Evolutionary conservation across 768 basidiomycete species (phyloP).

Genomic region (Udeniomyces megalosporus): DNA sequence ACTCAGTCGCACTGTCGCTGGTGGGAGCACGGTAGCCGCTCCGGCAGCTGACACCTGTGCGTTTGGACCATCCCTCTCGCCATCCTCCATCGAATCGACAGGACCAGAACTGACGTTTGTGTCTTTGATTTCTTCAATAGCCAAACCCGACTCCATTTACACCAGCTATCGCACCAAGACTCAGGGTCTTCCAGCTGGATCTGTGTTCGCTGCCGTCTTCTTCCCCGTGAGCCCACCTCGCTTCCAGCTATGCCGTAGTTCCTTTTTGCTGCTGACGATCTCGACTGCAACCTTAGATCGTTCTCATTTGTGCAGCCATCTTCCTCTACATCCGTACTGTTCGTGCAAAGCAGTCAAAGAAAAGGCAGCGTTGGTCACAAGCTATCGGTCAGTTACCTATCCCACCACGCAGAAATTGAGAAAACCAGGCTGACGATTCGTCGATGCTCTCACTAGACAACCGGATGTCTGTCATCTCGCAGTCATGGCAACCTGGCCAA

Average conservation of each 20-base stretch:
- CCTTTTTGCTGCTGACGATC: too few relatives aligned
- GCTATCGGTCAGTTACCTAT: too few relatives aligned
- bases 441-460: constrained; percentile 10
- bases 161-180: neutral
- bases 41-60: constrained; percentile 5
- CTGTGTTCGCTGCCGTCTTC: constrained; percentile 12
- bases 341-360: constrained; percentile 1
- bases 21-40: constrained; percentile 1
- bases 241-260: too few relatives aligned
- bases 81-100: too few relatives aligned
- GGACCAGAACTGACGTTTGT: too few relatives aligned
- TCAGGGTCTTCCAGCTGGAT: neutral
- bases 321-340: constrained; percentile 1
- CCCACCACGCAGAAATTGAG: too few relatives aligned
- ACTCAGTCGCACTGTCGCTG: neutral
- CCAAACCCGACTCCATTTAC: neutral
- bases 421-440: too few relatives aligned
- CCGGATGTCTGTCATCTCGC: constrained; percentile 14
- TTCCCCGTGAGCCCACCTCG: constrained; percentile 1
- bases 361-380: constrained; percentile 2
- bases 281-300: too few relatives aligned
- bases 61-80: neutral
- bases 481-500: neutral
- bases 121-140: neutral
- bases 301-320: constrained; percentile 1